phyloP scores from a whole-genome alignment of 73 alveolate species.

The Paramecium primaurelia region DNA sequence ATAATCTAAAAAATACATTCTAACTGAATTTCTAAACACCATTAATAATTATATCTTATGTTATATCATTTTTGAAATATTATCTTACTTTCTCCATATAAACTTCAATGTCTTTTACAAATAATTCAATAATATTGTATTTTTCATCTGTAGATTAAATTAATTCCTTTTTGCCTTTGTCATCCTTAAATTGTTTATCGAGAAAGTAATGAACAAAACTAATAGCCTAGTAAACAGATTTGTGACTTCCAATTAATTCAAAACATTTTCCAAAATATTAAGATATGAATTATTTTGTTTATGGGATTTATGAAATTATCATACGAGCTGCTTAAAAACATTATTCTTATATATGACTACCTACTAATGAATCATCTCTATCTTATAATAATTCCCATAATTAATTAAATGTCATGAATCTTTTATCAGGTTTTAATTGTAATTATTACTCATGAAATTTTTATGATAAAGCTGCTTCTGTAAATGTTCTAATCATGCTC shows the following conservation, averaged over 20 bases:
- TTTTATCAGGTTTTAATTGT: background rate
- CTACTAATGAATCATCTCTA: background rate
- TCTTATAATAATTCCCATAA: background rate
- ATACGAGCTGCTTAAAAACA: background rate
- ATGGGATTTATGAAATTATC: background rate
- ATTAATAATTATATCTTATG: background rate
- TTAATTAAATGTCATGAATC: constrained; percentile 24
- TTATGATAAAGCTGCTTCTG: constrained; percentile 28
- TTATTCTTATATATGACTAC: background rate
- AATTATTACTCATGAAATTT: background rate
- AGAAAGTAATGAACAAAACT: constrained; percentile 6
- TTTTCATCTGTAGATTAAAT: background rate
- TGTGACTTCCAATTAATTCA: background rate
- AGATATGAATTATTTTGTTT: background rate
- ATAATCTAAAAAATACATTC: constrained; percentile 1
- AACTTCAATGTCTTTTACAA: constrained; percentile 29
- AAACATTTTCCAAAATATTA: background rate
- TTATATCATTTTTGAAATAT: background rate
- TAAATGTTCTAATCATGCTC: background rate
- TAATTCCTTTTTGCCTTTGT: background rate
- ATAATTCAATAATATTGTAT: background rate
- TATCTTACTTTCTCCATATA: constrained; percentile 21
- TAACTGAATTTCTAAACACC: background rate
- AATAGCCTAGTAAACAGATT: constrained; percentile 4
- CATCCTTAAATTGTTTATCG: background rate